Percentiles rank a stretch among this genome's conserved stretches.
Conservation (phyloP, 176 grass and related monocot genomes). For the Aegilops longissima region DNA sequence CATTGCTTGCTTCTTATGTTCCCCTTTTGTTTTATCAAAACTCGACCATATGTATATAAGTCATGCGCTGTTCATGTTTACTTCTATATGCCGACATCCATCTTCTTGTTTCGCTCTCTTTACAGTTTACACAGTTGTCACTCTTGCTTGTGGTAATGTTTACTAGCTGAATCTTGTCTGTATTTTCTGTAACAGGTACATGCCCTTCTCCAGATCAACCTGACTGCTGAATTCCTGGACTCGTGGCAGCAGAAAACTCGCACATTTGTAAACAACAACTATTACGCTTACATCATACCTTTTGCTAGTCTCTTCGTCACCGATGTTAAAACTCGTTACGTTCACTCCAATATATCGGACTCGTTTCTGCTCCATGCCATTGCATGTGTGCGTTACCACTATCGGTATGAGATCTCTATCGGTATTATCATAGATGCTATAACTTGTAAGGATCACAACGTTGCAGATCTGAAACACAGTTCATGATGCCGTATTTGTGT, state of each 20-base stretch:
- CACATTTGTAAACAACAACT: constrained; percentile 1
- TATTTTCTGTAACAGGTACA: constrained; percentile 12
- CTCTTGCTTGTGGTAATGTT: background rate
- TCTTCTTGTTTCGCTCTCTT: background rate
- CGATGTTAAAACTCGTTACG: background rate
- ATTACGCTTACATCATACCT: background rate
- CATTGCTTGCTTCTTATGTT: background rate
- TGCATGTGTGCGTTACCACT: background rate
- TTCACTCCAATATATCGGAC: background rate
- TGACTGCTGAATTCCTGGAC: background rate
- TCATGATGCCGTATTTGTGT: background rate
- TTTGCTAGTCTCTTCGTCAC: background rate
- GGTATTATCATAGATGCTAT: background rate
- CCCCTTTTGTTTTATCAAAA: background rate
- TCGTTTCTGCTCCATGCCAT: background rate
- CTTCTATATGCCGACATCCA: background rate
- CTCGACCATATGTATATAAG: background rate
- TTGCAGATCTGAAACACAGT: background rate
- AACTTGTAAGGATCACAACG: background rate
- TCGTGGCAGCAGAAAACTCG: background rate
- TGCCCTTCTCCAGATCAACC: background rate
- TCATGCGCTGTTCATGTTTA: background rate
- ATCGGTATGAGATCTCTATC: background rate
- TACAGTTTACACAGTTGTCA: background rate
- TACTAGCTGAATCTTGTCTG: background rate